These are phyloP conservation scores for Penicillium simplicissimum DNA, from an alignment of 495 filamentous ascomycete species.

Conservation along the genomic window DNA sequence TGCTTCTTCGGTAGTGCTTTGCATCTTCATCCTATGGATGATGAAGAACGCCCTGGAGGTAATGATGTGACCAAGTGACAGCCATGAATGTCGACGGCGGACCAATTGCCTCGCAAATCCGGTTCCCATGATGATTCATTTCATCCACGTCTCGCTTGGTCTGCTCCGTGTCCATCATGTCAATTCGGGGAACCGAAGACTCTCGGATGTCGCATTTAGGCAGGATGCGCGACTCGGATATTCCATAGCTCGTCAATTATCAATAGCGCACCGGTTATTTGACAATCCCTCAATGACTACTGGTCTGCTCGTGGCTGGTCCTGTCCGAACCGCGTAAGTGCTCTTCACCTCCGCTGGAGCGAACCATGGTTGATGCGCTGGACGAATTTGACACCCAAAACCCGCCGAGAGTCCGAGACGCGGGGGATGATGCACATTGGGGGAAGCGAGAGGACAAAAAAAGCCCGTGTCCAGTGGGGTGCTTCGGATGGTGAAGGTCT, in stretches of 20 bases:
- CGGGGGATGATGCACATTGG: constrained; percentile 11
- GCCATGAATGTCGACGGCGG: background rate
- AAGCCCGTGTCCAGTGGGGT: background rate
- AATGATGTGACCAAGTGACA: background rate
- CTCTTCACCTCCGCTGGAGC: constrained; percentile 10
- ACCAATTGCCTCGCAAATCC: background rate
- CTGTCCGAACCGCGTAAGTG: background rate
- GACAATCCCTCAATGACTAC: background rate
- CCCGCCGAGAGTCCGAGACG: background rate
- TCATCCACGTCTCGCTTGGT: background rate
- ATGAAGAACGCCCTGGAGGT: background rate
- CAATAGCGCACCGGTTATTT: background rate
- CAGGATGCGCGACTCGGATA: background rate
- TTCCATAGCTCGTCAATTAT: background rate
- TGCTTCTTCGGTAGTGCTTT: background rate
- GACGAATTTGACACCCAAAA: background rate
- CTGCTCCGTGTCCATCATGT: background rate
- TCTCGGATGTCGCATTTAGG: background rate
- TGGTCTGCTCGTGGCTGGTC: background rate
- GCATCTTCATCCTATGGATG: background rate
- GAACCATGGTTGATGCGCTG: constrained; percentile 19
- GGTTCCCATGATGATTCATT: constrained; percentile 5
- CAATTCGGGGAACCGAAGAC: background rate
- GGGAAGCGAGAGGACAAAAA: background rate
- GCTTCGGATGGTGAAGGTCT: background rate